phyloP scores from a whole-genome alignment of 352 stramenopile species.

The Pythium brassicae region DNA sequence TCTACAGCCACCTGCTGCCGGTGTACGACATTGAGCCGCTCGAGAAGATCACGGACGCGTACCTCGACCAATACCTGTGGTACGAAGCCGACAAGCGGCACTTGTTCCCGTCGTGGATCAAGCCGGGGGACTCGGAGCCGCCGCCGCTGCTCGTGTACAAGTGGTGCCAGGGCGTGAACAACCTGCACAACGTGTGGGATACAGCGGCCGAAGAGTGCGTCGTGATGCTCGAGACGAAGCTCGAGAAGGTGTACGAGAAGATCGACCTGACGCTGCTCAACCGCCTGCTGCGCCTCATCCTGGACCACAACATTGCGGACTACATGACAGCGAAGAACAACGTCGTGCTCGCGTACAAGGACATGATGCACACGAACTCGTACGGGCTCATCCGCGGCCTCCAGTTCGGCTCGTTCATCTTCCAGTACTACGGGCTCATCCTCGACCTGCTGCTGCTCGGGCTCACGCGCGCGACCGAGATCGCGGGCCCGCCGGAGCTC shows the following conservation, averaged over 20 bases:
- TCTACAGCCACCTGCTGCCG: constrained; percentile 98
- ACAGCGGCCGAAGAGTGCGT: constrained; percentile 98
- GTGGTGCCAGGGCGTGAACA: constrained; percentile 99
- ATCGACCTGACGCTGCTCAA: constrained; percentile 99
- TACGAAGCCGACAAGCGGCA: constrained; percentile 99
- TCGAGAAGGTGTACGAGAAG: constrained; percentile 99
- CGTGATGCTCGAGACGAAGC: constrained; percentile 98
- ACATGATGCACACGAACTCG: constrained; percentile 99
- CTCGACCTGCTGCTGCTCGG: constrained; percentile 98
- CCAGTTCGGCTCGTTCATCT: constrained; percentile 97
- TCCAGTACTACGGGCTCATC: constrained; percentile 99
- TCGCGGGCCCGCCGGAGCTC: constrained; percentile 95
- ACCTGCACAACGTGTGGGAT: constrained; percentile 98
- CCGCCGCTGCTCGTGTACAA: constrained; percentile 99
- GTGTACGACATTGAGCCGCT: constrained; percentile 99
- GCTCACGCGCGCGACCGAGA: constrained; percentile 97
- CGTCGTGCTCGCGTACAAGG: constrained; percentile 97
- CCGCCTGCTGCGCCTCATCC: constrained; percentile 96
- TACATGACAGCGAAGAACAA: constrained; percentile 99
- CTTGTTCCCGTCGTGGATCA: constrained; percentile 99
- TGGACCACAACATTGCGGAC: constrained; percentile 99
- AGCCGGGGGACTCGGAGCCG: constrained; percentile 98
- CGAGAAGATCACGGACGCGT: constrained; percentile 99
- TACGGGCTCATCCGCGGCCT: constrained; percentile 99
- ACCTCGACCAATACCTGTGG: constrained; percentile 99